These are phyloP conservation scores for Flaveria brownii DNA, from an alignment of 129 eudicot species.

Conservation along the genomic window DNA sequence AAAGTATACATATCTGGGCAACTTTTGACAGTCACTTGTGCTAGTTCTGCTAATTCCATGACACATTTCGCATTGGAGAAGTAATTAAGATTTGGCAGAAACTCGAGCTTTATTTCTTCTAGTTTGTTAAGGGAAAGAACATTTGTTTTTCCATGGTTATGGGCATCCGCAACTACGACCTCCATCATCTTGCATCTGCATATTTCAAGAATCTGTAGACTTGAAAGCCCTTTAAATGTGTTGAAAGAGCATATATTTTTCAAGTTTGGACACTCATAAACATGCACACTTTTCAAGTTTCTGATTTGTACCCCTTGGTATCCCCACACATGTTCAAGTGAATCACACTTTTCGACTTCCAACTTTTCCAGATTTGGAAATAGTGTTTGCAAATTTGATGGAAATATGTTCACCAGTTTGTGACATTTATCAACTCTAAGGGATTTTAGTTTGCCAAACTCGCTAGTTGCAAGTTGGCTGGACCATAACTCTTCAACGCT, in stretches of 20 bases:
- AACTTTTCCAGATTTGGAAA: conserved; percentile 38
- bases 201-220: conserved; percentile 29
- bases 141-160: conserved; percentile 13
- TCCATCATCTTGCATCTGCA: conserved; percentile 38
- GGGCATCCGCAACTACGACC: conserved; percentile 28
- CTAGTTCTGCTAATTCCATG: conserved; percentile 31
- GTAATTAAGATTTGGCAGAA: conserved; percentile 24
- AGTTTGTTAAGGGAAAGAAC: conserved; percentile 20
- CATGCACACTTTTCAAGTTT: conserved; percentile 29
- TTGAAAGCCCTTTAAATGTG: conserved; percentile 38
- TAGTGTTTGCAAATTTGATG: conserved; percentile 22
- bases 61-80: conserved; percentile 32
- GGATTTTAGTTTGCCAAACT: conserved; percentile 33
- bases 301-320: conserved; percentile 31
- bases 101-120: conserved; percentile 30
- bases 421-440: conserved; percentile 35
- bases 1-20: conserved; percentile 35
- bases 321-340: conserved; percentile 38
- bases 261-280: conserved; percentile 30
- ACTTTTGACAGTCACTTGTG: conserved; percentile 20
- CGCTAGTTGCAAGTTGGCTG: conserved; percentile 24
- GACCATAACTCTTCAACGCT: conserved; percentile 37
- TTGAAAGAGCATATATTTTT: conserved; percentile 30
- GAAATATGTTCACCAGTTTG: conserved; percentile 37
- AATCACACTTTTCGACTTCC: conserved; percentile 39